Base-by-base conservation (phyloP, 441 rosid species). In the Syzygium malaccense region DNA sequence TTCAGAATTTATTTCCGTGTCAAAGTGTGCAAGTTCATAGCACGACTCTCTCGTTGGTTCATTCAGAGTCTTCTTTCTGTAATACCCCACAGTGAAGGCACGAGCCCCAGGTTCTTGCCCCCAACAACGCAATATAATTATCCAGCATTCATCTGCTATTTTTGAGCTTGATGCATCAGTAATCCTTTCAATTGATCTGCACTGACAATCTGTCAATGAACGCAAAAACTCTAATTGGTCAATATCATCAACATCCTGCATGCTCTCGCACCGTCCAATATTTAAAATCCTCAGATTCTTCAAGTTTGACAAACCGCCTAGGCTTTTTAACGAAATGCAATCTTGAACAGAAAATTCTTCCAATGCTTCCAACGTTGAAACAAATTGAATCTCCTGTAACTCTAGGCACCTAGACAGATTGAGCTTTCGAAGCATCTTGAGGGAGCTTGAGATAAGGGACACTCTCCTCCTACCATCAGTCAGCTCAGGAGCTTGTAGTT, bases 271-370 rank as follows among this genome's bases (percentile, higher is more conserved):
- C 45, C 18, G 3, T 66, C 10, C 7, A 66, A 66, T 18, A 8
- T 18, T 23, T 68, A 66, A 32, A 18, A 3, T 7, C 45, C 32
- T 0, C 78, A 66, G 18, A 19, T 66, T 66, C 25, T 18, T 66
- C 78, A 66, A 66, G 25, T 4, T 33, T 66, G 78, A 13, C 20
- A 66, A 18, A 11, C 78, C 78, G 45, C 25, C 1, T 0, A 66
- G 32, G 25, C 12, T 32, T 32, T 32, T 32, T 66, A 66, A 32
- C 3, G 45, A 66, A 32, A 4, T 20, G 4, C 78, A 66, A 13
- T 18, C 13, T 4, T 8, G 45, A 8, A 66, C 23, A 0, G 8
- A 8, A 66, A 66, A 4, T 0, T 20, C 45, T 66, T 18, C 10
- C 0, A 66, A 20, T 32, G 78, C 19, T 66, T 68, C 79, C 79